Evolutionary conservation across 2,329 filamentous ascomycete genomes (phyloP), one percentile per base, ranked within the genome.

Genomic region (Tolypocladium cylindrosporum): DNA sequence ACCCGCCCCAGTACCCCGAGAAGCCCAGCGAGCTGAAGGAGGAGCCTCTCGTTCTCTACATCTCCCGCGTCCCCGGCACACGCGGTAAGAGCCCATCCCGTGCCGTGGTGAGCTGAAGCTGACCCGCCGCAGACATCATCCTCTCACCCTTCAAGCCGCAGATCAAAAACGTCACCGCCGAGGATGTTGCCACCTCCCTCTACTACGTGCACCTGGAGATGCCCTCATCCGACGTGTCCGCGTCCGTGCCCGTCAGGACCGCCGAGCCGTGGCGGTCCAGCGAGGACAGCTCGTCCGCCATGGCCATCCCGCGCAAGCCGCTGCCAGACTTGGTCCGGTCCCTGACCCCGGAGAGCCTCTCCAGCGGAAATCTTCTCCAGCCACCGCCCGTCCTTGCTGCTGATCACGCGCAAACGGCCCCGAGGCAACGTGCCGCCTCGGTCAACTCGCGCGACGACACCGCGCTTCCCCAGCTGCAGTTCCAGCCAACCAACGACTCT

Each of bases 111-210:
- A 39, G 24, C 48, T 16, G 31, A 48, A 60, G 56, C 57, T 63
- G 63, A 62, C 60, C 60, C 58, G 57, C n/a, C 52, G 6, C 43
- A 94, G 93, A 97, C 79, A 82, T 97, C 58, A 95, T 97, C 65
- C 84, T 99, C 52, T 95, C 93, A 1, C 90, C 94, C 0, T 82
- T 94, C 61, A 96, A 96, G 69, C 94, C 94, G 2, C 86, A 89
- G 55, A 81, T 88, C 48, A 96, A 94, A 71, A 93, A 91, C 60
- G 90, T 99, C 62, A 95, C 91, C 0, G 86, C 84, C 51, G 87
- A 92, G 69, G 93, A 97, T 69, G 87, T 99, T 54, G 84, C 88
- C 58, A 90, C 86, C 66, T 96, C 88, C 16, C 80, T 99, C 6
- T 99, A 97, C 74, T 97, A 94, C 69, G 77, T 97, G 56, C 93